Evolutionary conservation across 352 stramenopile species (phyloP), one percentile per base, ranked within the genome.

Genomic region (Phytophthora agathidicida): DNA sequence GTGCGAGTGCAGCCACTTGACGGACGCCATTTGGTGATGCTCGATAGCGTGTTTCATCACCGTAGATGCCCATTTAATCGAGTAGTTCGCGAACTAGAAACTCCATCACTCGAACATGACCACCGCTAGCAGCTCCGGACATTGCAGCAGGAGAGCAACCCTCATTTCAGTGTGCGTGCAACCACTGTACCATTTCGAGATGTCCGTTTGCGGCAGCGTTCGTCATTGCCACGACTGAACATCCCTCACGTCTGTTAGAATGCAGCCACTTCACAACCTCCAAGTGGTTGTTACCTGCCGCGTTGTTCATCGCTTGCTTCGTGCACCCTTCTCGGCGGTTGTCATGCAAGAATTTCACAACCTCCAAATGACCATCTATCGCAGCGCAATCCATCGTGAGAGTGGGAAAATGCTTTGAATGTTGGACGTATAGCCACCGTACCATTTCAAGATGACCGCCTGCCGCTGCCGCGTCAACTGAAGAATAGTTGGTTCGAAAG

Each of bases 261-360:
- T 55, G 47, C 16, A 55, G 10, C 47, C 47, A 46, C 17, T 46
- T 46, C n/a, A 55, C 22, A 7, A 46, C 24, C 10, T 55, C 47
- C 8, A 46, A 17, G n/a, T 55, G 47, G 13, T 55, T 55, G 11
- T 43, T 33, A 3, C 32, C 32, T 11, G 51, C 51, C 8, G 51
- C 51, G 11, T 13, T 26, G 27, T 55, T 61, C 53, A 61, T 61
- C 7, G 42, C 42, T 28, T 44, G 23, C 27, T 43, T 55, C 11
- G 41, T 32, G 26, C 51, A 60, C 4, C 38, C 51, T 17, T 60
- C 41, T 17, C 31, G 30, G 19, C 51, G 51, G 37, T 60, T 39
- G 42, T 53, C 31, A 36, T 60, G 31, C 23, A 60, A 22, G 35
- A 60, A 60, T 8, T 44, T 52, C 2, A 52, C 51, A 11, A 60